phyloP scores from a whole-genome alignment of 257 asterid species.

The Plantago major region DNA sequence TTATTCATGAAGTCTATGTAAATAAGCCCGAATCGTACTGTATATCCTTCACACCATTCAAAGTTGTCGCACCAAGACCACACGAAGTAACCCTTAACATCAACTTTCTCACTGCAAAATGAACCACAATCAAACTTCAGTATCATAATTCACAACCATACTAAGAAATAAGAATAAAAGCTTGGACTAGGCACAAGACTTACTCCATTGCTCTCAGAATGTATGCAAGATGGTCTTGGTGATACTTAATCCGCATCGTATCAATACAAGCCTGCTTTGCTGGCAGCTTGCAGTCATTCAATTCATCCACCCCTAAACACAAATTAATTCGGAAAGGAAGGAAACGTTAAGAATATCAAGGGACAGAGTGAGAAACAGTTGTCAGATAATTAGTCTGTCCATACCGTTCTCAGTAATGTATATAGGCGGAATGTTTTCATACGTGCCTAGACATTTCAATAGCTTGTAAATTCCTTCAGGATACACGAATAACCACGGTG shows the following conservation, averaged over 20 bases:
- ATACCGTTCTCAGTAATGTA: slow-evolving; percentile 38
- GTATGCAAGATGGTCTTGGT: slow-evolving; percentile 34
- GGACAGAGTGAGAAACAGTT: neutral
- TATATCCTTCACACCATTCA: slow-evolving; percentile 38
- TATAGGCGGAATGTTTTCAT: slow-evolving; percentile 27
- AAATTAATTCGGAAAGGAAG: neutral
- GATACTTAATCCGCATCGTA: slow-evolving; percentile 24
- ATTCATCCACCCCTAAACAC: slow-evolving; percentile 26
- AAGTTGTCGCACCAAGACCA: slow-evolving; percentile 50
- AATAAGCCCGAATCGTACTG: slow-evolving; percentile 34
- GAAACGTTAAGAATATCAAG: neutral
- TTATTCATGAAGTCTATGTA: slow-evolving; percentile 28
- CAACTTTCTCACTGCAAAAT: slow-evolving; percentile 25
- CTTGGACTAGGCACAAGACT: slow-evolving; percentile 6
- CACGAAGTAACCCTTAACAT: slow-evolving; percentile 45
- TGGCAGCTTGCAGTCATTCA: slow-evolving; percentile 16
- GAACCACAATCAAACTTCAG: neutral
- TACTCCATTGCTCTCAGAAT: slow-evolving; percentile 41
- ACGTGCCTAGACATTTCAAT: slow-evolving; percentile 23
- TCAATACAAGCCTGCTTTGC: slow-evolving; percentile 18
- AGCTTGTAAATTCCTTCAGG: slow-evolving; percentile 38
- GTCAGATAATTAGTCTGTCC: too few species aligned
- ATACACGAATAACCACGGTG: slow-evolving; percentile 26
- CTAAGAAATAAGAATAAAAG: neutral
- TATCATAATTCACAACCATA: too few species aligned